These are phyloP conservation scores for Blastobotrys chiropterorum DNA, from an alignment of 805 yeast species.

Conservation along the genomic window DNA sequence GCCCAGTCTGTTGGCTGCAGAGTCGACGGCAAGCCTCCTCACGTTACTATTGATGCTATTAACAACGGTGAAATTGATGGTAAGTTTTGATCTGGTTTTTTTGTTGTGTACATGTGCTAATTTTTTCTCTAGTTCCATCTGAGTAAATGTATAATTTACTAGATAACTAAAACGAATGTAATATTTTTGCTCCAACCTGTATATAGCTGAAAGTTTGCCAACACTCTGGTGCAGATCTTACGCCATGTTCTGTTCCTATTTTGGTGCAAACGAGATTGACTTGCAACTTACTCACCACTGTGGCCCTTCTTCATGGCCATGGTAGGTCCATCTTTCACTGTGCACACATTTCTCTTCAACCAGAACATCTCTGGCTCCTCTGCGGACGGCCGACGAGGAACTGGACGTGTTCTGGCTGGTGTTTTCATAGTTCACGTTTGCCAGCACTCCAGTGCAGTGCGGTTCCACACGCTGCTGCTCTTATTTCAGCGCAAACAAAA, in stretches of 20 bases:
- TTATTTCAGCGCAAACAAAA: conserved; percentile 92
- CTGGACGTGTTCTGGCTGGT: not conserved
- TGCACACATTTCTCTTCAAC: conserved; percentile 35
- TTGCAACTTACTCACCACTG: conserved; percentile 69
- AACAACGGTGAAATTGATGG: conserved; percentile 94
- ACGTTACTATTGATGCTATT: conserved; percentile 96
- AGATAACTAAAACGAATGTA: conserved; percentile 6
- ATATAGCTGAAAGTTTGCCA: conserved; percentile 58
- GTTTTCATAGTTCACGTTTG: conserved; percentile 50
- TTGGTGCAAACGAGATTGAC: conserved; percentile 81
- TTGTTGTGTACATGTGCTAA: conserved; percentile 2
- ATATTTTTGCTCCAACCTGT: not conserved
- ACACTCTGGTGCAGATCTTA: conserved; percentile 79
- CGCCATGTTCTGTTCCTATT: conserved; percentile 75
- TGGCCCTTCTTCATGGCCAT: conserved; percentile 34
- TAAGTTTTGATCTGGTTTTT: not conserved
- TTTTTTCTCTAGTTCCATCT: conserved; percentile 15
- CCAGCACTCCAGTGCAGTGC: conserved; percentile 88
- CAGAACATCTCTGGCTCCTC: not conserved
- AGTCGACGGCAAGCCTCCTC: conserved; percentile 99
- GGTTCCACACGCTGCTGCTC: conserved; percentile 57
- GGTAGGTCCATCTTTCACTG: conserved; percentile 65
- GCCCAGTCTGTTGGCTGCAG: conserved; percentile 99
- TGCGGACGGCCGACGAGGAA: not conserved
- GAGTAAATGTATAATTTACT: conserved; percentile 14